Evolutionary conservation across 495 filamentous ascomycete species (phyloP), one percentile per base, ranked within the genome.

Genomic region (Xylaria palmicola): DNA sequence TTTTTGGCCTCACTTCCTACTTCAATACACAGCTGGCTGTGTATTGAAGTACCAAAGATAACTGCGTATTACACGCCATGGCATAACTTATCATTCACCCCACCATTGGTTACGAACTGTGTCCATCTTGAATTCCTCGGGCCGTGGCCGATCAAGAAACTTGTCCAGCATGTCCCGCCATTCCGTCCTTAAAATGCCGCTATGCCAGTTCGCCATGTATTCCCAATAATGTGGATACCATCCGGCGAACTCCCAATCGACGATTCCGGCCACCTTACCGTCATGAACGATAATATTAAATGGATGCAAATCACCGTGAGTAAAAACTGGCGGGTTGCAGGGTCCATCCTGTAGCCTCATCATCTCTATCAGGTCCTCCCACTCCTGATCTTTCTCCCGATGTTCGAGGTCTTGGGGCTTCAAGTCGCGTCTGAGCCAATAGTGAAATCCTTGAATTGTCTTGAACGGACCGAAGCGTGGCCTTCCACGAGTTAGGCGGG

Each of bases 211-310:
- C 37, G 39, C 49, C 12, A 62, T 62, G 50, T 83, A 84, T 70
- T 84, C 81, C 78, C 76, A 83, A 62, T 83, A 83, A 15, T 66
- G 66, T 15, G 79, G 81, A 67, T 71, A 81, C 79, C 79, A 83
- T 41, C 78, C 79, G 54, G 77, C 74, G 24, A 72, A 77, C 69
- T 82, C 79, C 80, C 78, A 82, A 68, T 85, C 79, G 70, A 84
- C 69, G 60, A 84, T 82, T 8, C 77, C 79, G 29, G 77, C 74
- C 6, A 78, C 59, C 15, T 70, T 56, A 51, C 66, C 72, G 43
- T 62, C 62, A 30, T 39, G 29, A 24, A 67, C 67, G 29, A 77
- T 30, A 37, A 77, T 72, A 57, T 76, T 76, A 5, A 67, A 48
- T 34, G 57, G 71, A 37, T 61, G 74, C 17, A 75, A 55, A 62